A percentile compares a stretch with the other conserved stretches of the same genome.
phyloP scores from a whole-genome alignment of 805 yeast species.

The Kodamaea lidongshanica region DNA sequence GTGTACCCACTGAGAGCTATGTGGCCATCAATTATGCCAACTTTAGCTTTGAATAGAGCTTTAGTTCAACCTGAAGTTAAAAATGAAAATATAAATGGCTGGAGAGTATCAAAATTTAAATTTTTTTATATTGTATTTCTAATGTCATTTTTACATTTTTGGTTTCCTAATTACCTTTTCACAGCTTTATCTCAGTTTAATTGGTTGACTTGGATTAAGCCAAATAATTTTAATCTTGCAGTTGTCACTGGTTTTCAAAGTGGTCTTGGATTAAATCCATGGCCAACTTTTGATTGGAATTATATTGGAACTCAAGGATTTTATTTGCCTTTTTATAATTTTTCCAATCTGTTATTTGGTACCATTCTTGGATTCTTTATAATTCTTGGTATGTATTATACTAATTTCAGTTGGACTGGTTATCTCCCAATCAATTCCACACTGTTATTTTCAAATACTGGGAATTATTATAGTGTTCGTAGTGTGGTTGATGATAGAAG shows the following conservation, averaged over 20 bases:
- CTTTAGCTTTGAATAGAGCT: slow-evolving; percentile 46
- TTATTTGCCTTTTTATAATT: slow-evolving; percentile 39
- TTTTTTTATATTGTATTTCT: slow-evolving; percentile 19
- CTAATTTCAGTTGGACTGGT: slow-evolving; percentile 16
- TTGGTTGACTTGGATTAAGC: slow-evolving; percentile 58
- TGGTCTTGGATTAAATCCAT: slow-evolving; percentile 51
- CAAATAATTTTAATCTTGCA: slow-evolving; percentile 43
- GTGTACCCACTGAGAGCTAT: slow-evolving; percentile 13
- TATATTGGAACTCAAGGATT: slow-evolving; percentile 17
- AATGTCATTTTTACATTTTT: slow-evolving; percentile 35
- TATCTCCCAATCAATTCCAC: slow-evolving; percentile 17
- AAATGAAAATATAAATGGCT: slow-evolving; percentile 18
- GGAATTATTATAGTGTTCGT: slow-evolving; percentile 12
- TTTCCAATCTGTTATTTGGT: slow-evolving; percentile 12
- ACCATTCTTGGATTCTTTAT: slow-evolving; percentile 10
- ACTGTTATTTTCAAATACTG: slow-evolving; percentile 17
- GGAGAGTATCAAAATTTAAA: slow-evolving; percentile 25
- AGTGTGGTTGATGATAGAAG: slow-evolving; percentile 11
- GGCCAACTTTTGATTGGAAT: slow-evolving; percentile 52
- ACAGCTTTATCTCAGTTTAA: slow-evolving; percentile 38
- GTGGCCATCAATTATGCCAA: slow-evolving; percentile 16
- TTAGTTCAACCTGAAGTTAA: slow-evolving; percentile 28
- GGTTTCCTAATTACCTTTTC: slow-evolving; percentile 43
- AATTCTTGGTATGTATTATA: slow-evolving; percentile 15
- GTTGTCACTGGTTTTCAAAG: slow-evolving; percentile 40